Base-by-base conservation (phyloP, 2,329 filamentous ascomycete species). In the Verticillium zaregamsianum region DNA sequence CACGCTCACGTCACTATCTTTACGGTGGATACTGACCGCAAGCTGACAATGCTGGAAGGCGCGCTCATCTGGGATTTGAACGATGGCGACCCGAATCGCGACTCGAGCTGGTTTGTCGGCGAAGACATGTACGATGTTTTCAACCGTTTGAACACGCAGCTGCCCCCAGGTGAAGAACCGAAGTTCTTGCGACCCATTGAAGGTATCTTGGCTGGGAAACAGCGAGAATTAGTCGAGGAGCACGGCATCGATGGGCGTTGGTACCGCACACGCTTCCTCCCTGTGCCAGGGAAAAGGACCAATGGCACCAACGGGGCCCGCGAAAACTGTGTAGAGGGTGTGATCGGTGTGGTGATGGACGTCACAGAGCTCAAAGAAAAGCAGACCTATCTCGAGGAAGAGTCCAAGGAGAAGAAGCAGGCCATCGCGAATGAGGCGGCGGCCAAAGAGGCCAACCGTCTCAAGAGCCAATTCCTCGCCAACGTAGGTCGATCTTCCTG, bases 291-390 rank as follows among this genome's bases (percentile, higher is more conserved):
- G 15, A 85, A 86, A 60, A 77, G 82, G 2, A 77, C 79, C 33
- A 84, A 85, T 15, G 77, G 80, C 15, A 80, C 80, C 66, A 76
- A 75, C 3, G 32, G 32, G 8, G 75, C 66, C 4, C 66, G 73
- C 15, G 79, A 84, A 15, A 73, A 77, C 3, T 82, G 78, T 58
- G 80, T 92, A 23, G 87, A 91, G 65, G 90, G 90, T 1, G 89
- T 91, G 2, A 91, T 92, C 61, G 90, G 89, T 2, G 85, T 93
- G n/a, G 88, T 89, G 55, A 90, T 92, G 83, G 90, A 93, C 68
- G 86, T 93, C 6, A 93, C 90, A 0, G 89, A 92, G 67, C 73
- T 92, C 32, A 88, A 88, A 65, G 79, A 84, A 61, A 82, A 86
- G 60, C 89, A 89, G 66, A 78, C 82, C 52, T 86, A 88, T 45